phyloP scores from a whole-genome alignment of 2,329 filamentous ascomycete genomes.

The Nakataea oryzae region DNA sequence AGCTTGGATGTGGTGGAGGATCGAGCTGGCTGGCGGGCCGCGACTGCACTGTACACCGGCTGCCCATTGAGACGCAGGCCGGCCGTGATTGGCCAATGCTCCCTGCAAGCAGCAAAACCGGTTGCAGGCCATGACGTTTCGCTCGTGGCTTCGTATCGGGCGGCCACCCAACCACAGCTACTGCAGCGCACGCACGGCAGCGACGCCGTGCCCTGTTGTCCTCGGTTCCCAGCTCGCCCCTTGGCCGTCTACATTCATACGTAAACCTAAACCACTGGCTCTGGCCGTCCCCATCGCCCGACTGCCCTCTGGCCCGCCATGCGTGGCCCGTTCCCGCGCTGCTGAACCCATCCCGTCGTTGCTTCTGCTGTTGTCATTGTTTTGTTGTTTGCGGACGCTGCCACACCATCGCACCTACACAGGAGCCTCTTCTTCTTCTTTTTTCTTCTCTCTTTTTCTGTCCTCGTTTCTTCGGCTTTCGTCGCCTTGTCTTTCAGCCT shows the following conservation, averaged over 20 bases:
- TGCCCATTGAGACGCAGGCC: not conserved
- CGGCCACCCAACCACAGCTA: not conserved
- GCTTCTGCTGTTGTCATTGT: not conserved
- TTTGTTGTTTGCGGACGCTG: not conserved
- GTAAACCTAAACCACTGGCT: too few relatives aligned
- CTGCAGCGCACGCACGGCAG: not conserved
- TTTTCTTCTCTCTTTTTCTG: not conserved
- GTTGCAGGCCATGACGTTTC: not conserved
- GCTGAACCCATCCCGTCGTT: not conserved
- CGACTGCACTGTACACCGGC: not conserved
- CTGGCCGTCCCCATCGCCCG: not conserved
- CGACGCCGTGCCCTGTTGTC: not conserved
- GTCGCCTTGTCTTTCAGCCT: not conserved
- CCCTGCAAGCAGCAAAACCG: not conserved
- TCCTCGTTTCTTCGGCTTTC: not conserved
- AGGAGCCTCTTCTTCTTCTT: not conserved
- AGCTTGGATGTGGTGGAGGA: too few relatives aligned
- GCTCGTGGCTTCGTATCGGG: not conserved
- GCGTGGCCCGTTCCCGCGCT: not conserved
- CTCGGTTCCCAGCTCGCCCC: not conserved
- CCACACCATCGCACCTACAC: too few relatives aligned
- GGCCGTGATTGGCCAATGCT: not conserved
- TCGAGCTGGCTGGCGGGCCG: not conserved
- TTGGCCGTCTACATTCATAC: not conserved
- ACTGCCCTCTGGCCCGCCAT: not conserved